These are phyloP conservation scores for Ustilago hordei DNA, from an alignment of 1,284 basidiomycete species.

Conservation along the genomic window DNA sequence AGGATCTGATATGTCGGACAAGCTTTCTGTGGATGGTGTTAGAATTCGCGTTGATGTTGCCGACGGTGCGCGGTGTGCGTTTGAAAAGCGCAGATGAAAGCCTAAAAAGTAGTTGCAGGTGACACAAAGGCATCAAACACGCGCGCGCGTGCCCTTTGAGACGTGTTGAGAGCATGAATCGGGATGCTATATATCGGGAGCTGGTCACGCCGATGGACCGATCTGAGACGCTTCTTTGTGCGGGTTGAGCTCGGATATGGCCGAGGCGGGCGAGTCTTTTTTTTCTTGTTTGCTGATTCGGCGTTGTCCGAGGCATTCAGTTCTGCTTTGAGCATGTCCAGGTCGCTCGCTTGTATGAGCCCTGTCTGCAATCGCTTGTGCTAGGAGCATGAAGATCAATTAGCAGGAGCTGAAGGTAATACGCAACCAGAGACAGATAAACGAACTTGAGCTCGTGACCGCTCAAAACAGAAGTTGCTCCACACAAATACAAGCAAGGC, in stretches of 20 bases:
- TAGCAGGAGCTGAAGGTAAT: background rate
- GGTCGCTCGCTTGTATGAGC: background rate
- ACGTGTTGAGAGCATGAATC: slow-evolving; percentile 24
- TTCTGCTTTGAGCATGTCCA: background rate
- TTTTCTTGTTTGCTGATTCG: background rate
- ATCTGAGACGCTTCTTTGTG: background rate
- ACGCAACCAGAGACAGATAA: background rate
- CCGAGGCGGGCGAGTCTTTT: slow-evolving; percentile 5
- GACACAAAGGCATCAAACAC: slow-evolving; percentile 8
- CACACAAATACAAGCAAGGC: background rate
- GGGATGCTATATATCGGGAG: background rate
- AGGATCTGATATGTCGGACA: slow-evolving; percentile 3
- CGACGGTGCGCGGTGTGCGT: slow-evolving; percentile 6
- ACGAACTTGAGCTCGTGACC: background rate
- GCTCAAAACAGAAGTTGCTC: background rate
- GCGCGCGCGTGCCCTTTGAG: slow-evolving; percentile 10
- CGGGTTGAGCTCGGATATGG: background rate
- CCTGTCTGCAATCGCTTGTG: background rate
- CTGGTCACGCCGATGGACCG: background rate
- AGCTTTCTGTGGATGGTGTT: slow-evolving; percentile 31
- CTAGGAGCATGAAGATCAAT: background rate
- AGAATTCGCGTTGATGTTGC: slow-evolving; percentile 17
- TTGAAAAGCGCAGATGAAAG: background rate
- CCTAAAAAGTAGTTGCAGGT: slow-evolving; percentile 9
- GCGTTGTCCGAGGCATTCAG: slow-evolving; percentile 21